Percentiles rank a stretch among this genome's conserved stretches.
These are phyloP conservation scores for Candida sphagnicola DNA, from an alignment of 805 yeast species.

Conservation along the genomic window DNA sequence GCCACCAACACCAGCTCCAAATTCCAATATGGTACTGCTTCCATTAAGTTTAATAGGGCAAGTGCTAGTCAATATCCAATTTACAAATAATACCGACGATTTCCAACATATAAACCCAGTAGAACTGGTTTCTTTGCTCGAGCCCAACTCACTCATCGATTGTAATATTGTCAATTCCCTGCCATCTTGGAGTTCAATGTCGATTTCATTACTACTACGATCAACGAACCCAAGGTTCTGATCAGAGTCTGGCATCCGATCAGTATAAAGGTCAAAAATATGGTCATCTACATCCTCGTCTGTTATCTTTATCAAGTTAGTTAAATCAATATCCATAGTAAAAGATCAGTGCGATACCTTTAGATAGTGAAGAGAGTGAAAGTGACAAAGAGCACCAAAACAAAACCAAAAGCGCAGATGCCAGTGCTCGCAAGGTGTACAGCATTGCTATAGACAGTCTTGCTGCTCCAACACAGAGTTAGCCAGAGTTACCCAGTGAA, in stretches of 20 bases:
- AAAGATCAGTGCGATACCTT: too few relatives aligned
- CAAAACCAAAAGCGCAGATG: too few relatives aligned
- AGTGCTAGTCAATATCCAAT: slow-evolving; percentile 45
- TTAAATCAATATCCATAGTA: neutral
- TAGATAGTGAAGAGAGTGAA: neutral
- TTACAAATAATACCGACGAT: slow-evolving; percentile 43
- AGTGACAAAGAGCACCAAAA: neutral
- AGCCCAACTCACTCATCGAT: slow-evolving; percentile 29
- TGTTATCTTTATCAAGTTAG: neutral
- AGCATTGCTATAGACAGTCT: too few relatives aligned
- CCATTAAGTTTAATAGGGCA: slow-evolving; percentile 23
- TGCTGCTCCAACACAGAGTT: too few relatives aligned
- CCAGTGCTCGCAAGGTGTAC: too few relatives aligned
- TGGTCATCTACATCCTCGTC: slow-evolving; percentile 23
- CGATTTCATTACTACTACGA: slow-evolving; percentile 18
- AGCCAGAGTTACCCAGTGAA: too few relatives aligned
- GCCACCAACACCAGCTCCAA: slow-evolving; percentile 63
- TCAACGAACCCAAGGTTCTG: slow-evolving; percentile 37
- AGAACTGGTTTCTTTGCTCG: slow-evolving; percentile 35
- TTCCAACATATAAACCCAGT: slow-evolving; percentile 69
- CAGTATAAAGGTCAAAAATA: slow-evolving; percentile 28
- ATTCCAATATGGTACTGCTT: slow-evolving; percentile 40
- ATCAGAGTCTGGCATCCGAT: slow-evolving; percentile 18
- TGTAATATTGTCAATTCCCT: slow-evolving; percentile 29
- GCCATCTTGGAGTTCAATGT: slow-evolving; percentile 16